Evolutionary conservation across 106 monocot genomes (phyloP).

Genomic region (Dendrobium catenatum): DNA sequence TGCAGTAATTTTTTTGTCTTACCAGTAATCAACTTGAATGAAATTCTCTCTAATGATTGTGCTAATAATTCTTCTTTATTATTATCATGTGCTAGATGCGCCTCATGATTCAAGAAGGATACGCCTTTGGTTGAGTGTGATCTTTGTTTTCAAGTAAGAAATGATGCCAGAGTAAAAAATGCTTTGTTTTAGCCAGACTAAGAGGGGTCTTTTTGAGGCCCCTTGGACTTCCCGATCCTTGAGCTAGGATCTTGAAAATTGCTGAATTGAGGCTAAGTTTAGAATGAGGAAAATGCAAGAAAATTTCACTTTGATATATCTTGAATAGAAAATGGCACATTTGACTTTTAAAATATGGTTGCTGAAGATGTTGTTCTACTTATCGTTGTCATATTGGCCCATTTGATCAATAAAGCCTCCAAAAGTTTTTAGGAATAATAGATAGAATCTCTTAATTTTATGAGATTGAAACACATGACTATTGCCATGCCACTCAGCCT

Average conservation of each 20-base stretch:
- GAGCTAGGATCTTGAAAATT: not conserved
- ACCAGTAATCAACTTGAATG: not conserved
- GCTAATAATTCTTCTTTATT: not conserved
- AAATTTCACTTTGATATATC: not conserved
- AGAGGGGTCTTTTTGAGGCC: not conserved
- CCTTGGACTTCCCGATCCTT: not conserved
- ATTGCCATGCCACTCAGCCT: not conserved
- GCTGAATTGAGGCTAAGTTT: not conserved
- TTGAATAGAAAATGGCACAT: not conserved
- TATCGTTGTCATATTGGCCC: not conserved
- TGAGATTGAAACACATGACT: not conserved
- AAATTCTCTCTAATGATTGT: not conserved
- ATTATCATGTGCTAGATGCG: not conserved
- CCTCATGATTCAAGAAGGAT: not conserved
- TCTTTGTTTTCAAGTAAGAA: not conserved
- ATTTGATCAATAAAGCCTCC: not conserved
- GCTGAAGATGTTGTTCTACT: not conserved
- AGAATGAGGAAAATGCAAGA: too few relatives aligned
- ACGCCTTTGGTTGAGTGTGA: not conserved
- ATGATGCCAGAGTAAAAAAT: not conserved
- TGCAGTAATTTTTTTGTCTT: not conserved
- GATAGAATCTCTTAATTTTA: not conserved
- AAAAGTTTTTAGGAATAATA: not conserved
- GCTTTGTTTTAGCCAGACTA: not conserved
- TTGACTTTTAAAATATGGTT: not conserved